Evolutionary conservation across 192 early-diverging fungal species (phyloP).

Genomic region (Chytriomyces sp.): DNA sequence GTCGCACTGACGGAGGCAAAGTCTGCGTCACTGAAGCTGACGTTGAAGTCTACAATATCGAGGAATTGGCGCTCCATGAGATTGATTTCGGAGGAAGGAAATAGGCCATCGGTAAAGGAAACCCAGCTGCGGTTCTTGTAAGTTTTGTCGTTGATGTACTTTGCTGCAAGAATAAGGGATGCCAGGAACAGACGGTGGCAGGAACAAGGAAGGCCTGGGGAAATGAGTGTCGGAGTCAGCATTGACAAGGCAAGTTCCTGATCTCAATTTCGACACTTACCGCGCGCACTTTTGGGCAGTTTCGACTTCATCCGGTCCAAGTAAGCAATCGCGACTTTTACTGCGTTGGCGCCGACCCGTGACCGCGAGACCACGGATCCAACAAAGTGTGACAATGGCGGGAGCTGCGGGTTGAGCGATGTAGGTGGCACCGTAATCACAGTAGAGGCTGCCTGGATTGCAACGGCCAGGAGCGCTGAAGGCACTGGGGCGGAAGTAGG

Average conservation of each 20-base stretch:
- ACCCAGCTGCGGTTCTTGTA: slow-evolving; percentile 19
- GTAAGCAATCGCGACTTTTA: not conserved
- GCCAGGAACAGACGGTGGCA: slow-evolving; percentile 12
- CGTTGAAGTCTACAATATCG: slow-evolving; percentile 10
- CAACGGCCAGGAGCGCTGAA: not conserved
- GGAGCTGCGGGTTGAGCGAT: not conserved
- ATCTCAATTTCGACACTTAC: not conserved
- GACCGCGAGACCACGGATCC: slow-evolving; percentile 2
- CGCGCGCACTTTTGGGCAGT: not conserved
- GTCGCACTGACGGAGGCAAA: not conserved
- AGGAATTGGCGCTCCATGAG: slow-evolving; percentile 25
- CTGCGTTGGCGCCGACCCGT: not conserved
- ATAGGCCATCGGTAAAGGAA: slow-evolving; percentile 15
- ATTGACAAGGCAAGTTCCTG: not conserved
- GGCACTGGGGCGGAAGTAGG: not conserved
- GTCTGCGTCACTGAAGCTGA: not conserved
- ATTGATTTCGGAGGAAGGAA: slow-evolving; percentile 19
- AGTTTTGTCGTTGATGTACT: slow-evolving; percentile 17
- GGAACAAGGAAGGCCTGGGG: slow-evolving; percentile 14
- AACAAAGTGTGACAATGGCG: slow-evolving; percentile 15
- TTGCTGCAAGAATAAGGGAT: slow-evolving; percentile 1
- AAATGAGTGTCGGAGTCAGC: not conserved
- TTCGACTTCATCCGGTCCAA: not conserved
- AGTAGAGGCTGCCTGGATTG: not conserved
- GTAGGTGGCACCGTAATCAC: not conserved